phyloP scores from a whole-genome alignment of 2,329 filamentous ascomycete genomes.

The Sclerotinia minor region DNA sequence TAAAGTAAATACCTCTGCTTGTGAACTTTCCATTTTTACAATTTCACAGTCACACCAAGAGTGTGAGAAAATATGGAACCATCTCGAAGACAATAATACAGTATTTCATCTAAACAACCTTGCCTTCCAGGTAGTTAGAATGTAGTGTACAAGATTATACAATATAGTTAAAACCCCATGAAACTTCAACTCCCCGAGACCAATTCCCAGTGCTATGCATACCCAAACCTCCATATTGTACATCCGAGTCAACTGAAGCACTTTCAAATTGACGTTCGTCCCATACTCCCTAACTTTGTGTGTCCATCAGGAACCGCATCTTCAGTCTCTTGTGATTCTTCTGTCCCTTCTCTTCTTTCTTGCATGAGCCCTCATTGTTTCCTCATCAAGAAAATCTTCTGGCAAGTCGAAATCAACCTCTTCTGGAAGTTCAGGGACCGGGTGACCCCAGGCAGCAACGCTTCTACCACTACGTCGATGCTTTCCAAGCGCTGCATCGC shows the following conservation, averaged over 20 bases:
- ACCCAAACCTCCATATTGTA: slow-evolving; percentile 22
- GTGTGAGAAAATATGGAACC: fast-evolving
- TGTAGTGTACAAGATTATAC: slow-evolving; percentile 23
- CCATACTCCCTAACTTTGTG: slow-evolving; percentile 23
- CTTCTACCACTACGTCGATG: slow-evolving; percentile 68
- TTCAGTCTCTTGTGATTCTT: slow-evolving; percentile 33
- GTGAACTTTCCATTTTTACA: background rate
- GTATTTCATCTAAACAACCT: background rate
- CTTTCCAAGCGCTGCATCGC: slow-evolving; percentile 75
- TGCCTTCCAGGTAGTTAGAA: background rate
- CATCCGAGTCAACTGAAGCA: slow-evolving; percentile 41
- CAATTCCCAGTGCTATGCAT: slow-evolving; percentile 13
- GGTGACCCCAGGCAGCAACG: slow-evolving; percentile 76
- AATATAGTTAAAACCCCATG: slow-evolving; percentile 12
- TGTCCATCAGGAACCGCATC: slow-evolving; percentile 11
- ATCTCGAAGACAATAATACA: background rate
- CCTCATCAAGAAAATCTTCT: slow-evolving; percentile 49
- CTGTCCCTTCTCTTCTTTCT: slow-evolving; percentile 56
- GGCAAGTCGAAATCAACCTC: slow-evolving; percentile 76
- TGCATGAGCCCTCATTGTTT: slow-evolving; percentile 58
- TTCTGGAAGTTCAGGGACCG: slow-evolving; percentile 67
- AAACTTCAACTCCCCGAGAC: slow-evolving; percentile 7
- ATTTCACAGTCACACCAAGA: too few species aligned
- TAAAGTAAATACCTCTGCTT: background rate
- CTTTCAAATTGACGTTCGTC: slow-evolving; percentile 41